Evolutionary conservation across 1,139 yeast species (phyloP), one percentile per base, ranked within the genome.

Genomic region (Scheffersomyces insectosa): DNA sequence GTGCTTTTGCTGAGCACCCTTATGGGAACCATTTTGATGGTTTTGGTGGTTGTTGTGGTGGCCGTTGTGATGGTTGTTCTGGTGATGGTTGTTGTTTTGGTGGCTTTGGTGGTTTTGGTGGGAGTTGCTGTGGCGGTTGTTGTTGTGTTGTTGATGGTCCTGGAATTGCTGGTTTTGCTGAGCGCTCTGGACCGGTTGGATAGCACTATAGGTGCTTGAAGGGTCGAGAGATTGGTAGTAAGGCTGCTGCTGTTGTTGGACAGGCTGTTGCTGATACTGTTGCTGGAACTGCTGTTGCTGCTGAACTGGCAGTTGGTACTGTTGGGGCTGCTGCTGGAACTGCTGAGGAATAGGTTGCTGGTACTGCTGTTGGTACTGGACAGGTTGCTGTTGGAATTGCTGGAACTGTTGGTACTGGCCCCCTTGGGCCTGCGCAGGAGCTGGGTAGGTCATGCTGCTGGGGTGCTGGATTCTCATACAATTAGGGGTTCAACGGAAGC

Each of bases 401-500:
- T 10, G 34, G 34, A 10, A 31, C 34, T 31, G 34, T n/a, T 31
- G 34, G 34, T 31, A 31, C 34, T 31, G 34, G 23, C 34, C 25
- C 3, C 25, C 34, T 31, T 31, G 34, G 34, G 34, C 25, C 25
- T 20, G 25, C 25, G 25, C 25, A 20, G 25, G 9, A 20, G 25
- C 25, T 20, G 25, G 13, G 23, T 31, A 31, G 20, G 34, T 31
- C 34, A 31, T 31, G 34, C 34, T 31, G 34, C 34, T 31, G 23
- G 34, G 34, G 20, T 31, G 34, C 20, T 31, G 34, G 34, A 31
- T 31, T 31, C 34, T 31, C 34, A 31, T 31, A 31, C 34, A 31
- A 20, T 8, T 20, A 20, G 25, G 25, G 25, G 25, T 20, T 20
- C 25, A 20, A 20, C 8, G 25, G 25, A 20, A 20, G 25, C 25